Base-by-base conservation (phyloP, 2,329 filamentous ascomycete genomes). In the Aspergillus glaucus region DNA sequence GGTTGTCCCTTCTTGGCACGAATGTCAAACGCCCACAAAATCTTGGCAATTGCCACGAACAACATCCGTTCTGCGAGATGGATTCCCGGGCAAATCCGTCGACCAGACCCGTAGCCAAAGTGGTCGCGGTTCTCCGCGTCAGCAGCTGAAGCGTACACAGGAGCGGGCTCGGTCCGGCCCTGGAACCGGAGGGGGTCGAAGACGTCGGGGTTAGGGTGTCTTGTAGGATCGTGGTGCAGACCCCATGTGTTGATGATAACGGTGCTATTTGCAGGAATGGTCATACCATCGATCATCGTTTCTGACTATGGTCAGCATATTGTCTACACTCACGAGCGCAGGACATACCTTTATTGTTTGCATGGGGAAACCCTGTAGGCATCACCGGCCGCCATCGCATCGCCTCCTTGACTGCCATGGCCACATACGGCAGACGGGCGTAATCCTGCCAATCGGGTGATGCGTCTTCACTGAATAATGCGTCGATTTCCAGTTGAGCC, bases 401-500 rank as follows among this genome's bases (percentile, higher is more conserved):
- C 1, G 76, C 70, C 52, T 84, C 80, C 50, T 81, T 80, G 15
- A 81, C 70, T 10, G 79, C 68, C 1, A 75, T 76, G 17, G 72
- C 68, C 28, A 81, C 59, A 55, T 82, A 55, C 1, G 50, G 52
- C 14, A 59, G 59, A 21, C 37, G 24, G 34, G 49, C 44, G 41
- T 56, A 53, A 41, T 63, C 57, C 1, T 69, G 62, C 8, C 68
- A 68, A 47, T 76, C 75, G 0, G 78, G 78, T 43, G 76, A 71
- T 14, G 72, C 70, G 57, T 70, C 1, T 56, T 59, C 34, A 62
- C 71, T 79, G 4, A 82, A 66, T 0, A 79, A 71, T 1, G 64
- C 58, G 53, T 80, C 77, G 3, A 82, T 50, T 55, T 69, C 77
- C 22, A 69, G 70, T 49, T 77, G 75, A 0, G 76, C 71, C 14